Base-by-base conservation (phyloP, 2,329 filamentous ascomycete species). In the Stemphylium vesicarium region DNA sequence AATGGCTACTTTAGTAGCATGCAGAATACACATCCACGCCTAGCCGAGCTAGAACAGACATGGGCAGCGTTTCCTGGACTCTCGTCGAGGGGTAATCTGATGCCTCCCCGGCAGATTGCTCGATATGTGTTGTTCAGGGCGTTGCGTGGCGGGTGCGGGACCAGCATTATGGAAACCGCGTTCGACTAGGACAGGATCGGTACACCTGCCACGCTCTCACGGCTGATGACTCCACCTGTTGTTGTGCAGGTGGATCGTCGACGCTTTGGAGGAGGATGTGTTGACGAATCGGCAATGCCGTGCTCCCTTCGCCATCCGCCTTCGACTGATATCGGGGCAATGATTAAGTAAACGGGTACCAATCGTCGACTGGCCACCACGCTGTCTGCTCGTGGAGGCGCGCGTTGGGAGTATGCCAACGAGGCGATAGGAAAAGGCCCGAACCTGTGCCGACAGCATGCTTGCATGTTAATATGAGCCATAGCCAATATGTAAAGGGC, bases 371-470 rank as follows among this genome's bases (percentile, higher is more conserved):
- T 46, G 38, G 32, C 22, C 9, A 12, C 41, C 42, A 42, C 20
- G 22, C 15, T 40, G 44, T 32, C 10, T 49, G 18, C 12, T 50
- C 24, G 16, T 13, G 38, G 29, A 33, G n/a, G 39, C 32, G 31
- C 29, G 41, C 22, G 35, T 38, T 46, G 24, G 32, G 36, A 32
- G 31, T 31, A 49, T 42, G 9, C 35, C 49, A 22, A 9, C 38
- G 32, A 48, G 31, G 39, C 20, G 39, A 38, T 29, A 33, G 16
- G 36, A 49, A 26, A 39, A 48, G 52, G 48, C 47, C 49, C 38
- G 48, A 56, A 44, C 35, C 20, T 18, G 24, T 26, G 22, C 38
- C 35, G 24, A 22, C 37, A 24, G 24, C 31, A 43, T 39, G 39
- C 31, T 18, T 35, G 22, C 39, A 20, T 39, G 26, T 51, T 35